Conservation (phyloP, 2,329 filamentous ascomycete genomes). For the Cladosporium colombiae region DNA sequence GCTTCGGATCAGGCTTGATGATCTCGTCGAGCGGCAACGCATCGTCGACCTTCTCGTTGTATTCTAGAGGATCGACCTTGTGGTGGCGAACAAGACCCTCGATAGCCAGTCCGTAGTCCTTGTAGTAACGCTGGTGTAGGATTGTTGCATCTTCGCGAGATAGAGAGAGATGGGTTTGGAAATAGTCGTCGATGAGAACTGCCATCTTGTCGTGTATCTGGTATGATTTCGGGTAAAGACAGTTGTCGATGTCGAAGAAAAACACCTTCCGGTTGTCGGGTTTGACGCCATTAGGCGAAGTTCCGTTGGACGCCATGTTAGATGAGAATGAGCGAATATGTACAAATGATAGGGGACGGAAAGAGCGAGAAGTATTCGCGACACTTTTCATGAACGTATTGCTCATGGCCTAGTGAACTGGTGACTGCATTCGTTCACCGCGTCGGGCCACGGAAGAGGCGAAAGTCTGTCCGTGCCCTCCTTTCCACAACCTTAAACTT, state of each 20-base stretch:
- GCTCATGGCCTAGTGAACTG: slow-evolving; percentile 6
- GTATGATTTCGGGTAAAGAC: slow-evolving; percentile 77
- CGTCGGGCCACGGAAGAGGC: slow-evolving; percentile 9
- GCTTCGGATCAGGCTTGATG: slow-evolving; percentile 73
- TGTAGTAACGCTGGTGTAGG: slow-evolving; percentile 90
- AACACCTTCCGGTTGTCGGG: slow-evolving; percentile 51
- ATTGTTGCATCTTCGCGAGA: slow-evolving; percentile 75
- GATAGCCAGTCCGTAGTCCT: slow-evolving; percentile 93
- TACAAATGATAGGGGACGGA: neutral
- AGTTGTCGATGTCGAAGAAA: slow-evolving; percentile 97
- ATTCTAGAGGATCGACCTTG: slow-evolving; percentile 90
- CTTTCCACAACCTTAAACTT: slow-evolving; percentile 17
- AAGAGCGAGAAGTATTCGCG: neutral
- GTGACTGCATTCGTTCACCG: slow-evolving; percentile 17
- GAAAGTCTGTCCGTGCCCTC: slow-evolving; percentile 2
- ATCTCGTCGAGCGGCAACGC: slow-evolving; percentile 84
- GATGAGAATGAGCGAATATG: slow-evolving; percentile 1
- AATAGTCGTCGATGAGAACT: slow-evolving; percentile 71
- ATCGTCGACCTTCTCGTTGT: slow-evolving; percentile 93
- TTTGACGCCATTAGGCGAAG: slow-evolving; percentile 3
- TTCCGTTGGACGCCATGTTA: slow-evolving; percentile 13
- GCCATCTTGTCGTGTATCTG: slow-evolving; percentile 90
- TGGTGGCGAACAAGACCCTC: slow-evolving; percentile 92
- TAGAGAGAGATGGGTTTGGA: slow-evolving; percentile 70
- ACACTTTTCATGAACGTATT: neutral